Percentiles rank a stretch among this genome's conserved stretches.
Evolutionary conservation across 495 filamentous ascomycete genomes (phyloP).

Genomic region (Talaromyces liani): DNA sequence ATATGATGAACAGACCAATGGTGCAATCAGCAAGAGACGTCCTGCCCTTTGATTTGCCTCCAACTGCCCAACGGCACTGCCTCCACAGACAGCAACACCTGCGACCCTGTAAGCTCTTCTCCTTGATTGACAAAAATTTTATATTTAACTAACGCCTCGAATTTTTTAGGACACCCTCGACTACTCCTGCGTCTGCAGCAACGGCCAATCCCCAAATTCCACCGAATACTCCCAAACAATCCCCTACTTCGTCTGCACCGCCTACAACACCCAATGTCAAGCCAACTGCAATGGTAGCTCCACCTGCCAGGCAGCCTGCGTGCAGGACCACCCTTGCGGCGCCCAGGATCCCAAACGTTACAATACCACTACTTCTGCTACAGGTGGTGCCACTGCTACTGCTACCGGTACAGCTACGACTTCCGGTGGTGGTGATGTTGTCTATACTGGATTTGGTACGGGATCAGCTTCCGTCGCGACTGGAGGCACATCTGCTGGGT

Average conservation of each 20-base stretch:
- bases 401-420: slow-evolving; percentile 28
- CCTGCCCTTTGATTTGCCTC: slow-evolving; percentile 73
- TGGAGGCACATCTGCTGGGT: slow-evolving; percentile 21
- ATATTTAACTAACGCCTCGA: not conserved
- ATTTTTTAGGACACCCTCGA: slow-evolving; percentile 37
- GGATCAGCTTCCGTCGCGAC: slow-evolving; percentile 24
- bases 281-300: slow-evolving; percentile 48
- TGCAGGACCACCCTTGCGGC: slow-evolving; percentile 69
- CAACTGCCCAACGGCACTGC: slow-evolving; percentile 50
- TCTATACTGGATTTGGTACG: slow-evolving; percentile 47
- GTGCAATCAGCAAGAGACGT: slow-evolving; percentile 59
- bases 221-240: slow-evolving; percentile 80
- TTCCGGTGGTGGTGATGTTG: slow-evolving; percentile 21
- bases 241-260: slow-evolving; percentile 75
- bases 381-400: slow-evolving; percentile 36
- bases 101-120: slow-evolving; percentile 56
- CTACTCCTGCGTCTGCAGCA: slow-evolving; percentile 71
- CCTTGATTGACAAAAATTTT: not conserved
- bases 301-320: slow-evolving; percentile 56
- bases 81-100: slow-evolving; percentile 51
- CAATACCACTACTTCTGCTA: slow-evolving; percentile 50
- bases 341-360: slow-evolving; percentile 58
- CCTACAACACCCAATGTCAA: slow-evolving; percentile 66
- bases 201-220: slow-evolving; percentile 64
- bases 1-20: slow-evolving; percentile 46